Evolutionary conservation across 495 filamentous ascomycete species (phyloP).

Genomic region (Chaetomium tenue): DNA sequence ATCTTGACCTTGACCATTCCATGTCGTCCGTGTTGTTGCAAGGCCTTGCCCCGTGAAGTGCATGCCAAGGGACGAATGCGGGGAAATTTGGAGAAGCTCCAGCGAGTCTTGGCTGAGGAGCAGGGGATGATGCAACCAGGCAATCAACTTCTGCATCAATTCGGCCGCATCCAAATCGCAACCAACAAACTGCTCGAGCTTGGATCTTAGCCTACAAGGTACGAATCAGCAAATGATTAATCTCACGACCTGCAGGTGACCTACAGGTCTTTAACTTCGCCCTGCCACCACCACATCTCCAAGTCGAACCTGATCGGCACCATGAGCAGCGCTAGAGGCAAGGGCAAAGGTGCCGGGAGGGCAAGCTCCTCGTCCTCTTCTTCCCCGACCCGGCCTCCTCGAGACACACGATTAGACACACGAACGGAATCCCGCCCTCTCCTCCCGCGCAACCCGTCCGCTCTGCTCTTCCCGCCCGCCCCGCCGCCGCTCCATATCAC

Average conservation of each 20-base stretch:
- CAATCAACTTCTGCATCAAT: not conserved
- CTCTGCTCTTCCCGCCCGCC: constrained; percentile 20
- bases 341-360: constrained; percentile 2
- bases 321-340: constrained; percentile 22
- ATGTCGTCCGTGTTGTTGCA: constrained; percentile 12
- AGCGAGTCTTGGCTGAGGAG: constrained; percentile 2
- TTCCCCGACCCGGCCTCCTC: constrained; percentile 21
- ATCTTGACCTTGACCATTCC: not conserved
- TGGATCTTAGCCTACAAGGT: not conserved
- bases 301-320: not conserved
- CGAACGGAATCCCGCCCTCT: constrained; percentile 6
- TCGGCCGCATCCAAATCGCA: not conserved
- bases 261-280: not conserved
- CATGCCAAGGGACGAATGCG: constrained; percentile 20
- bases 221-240: not conserved
- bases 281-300: not conserved
- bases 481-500: constrained; percentile 63
- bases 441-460: constrained; percentile 17
- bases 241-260: not conserved
- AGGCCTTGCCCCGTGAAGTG: constrained; percentile 11
- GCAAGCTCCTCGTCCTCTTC: constrained; percentile 25
- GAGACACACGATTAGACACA: not conserved
- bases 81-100: constrained; percentile 25
- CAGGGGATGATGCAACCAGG: not conserved
- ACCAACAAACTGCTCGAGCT: not conserved